Percentiles rank a stretch among this genome's conserved stretches.
Evolutionary conservation across 2,329 filamentous ascomycete genomes (phyloP).

Genomic region (Ciborinia camelliae): DNA sequence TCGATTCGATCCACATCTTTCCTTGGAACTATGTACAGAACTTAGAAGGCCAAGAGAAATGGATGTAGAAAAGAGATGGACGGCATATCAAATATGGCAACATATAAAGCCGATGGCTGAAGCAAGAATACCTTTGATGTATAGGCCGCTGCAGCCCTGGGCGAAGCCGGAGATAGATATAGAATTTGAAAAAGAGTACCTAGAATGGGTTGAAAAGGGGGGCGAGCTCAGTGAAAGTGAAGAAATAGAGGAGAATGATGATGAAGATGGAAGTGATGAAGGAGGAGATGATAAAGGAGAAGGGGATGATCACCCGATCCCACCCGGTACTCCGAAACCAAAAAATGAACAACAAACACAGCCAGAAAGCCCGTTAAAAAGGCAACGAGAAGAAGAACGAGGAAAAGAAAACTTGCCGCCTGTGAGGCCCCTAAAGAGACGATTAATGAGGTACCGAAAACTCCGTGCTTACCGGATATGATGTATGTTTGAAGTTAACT

Average conservation of each 20-base stretch:
- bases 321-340: too few relatives aligned
- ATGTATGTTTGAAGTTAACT: slow-evolving; percentile 1
- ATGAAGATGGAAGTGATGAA: background rate
- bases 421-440: background rate
- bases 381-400: background rate
- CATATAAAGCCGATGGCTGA: background rate
- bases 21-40: background rate
- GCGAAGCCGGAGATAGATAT: background rate
- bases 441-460: slow-evolving; percentile 1
- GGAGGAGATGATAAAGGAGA: background rate
- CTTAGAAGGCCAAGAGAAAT: slow-evolving; percentile 6
- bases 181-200: background rate
- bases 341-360: background rate
- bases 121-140: background rate
- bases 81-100: background rate
- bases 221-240: background rate
- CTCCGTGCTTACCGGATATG: slow-evolving; percentile 6
- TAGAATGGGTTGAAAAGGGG: background rate
- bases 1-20: background rate
- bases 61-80: background rate
- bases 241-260: background rate
- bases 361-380: background rate
- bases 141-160: background rate
- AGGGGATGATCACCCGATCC: too few relatives aligned
- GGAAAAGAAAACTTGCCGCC: background rate